phyloP scores from a whole-genome alignment of 495 filamentous ascomycete genomes.

The Penicillium ucsense region DNA sequence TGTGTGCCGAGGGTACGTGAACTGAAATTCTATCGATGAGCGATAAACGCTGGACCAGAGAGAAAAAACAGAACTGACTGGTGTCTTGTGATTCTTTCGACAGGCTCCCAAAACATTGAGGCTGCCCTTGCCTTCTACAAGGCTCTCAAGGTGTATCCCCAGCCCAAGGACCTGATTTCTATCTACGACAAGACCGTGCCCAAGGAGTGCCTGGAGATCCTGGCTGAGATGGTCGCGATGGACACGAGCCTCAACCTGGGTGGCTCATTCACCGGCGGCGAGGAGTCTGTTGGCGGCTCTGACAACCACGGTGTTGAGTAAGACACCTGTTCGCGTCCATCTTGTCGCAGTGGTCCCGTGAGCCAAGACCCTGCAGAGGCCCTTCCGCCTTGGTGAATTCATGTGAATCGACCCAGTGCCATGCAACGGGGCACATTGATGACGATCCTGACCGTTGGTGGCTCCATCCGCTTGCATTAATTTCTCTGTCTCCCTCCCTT shows the following conservation, averaged over 20 bases:
- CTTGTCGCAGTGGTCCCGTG: too few relatives aligned
- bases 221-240: slow-evolving; percentile 95
- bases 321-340: neutral
- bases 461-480: neutral
- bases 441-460: too few relatives aligned
- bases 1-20: slow-evolving; percentile 58
- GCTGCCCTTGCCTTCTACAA: slow-evolving; percentile 94
- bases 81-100: neutral
- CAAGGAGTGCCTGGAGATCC: slow-evolving; percentile 87
- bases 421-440: too few relatives aligned
- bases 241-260: slow-evolving; percentile 64
- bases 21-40: neutral
- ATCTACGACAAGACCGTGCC: slow-evolving; percentile 98
- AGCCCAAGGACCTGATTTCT: slow-evolving; percentile 79
- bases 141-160: slow-evolving; percentile 95
- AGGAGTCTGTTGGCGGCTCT: slow-evolving; percentile 16
- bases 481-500: slow-evolving; percentile 4
- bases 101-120: slow-evolving; percentile 66
- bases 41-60: neutral
- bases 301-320: slow-evolving; percentile 36
- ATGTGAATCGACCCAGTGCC: too few relatives aligned
- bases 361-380: too few relatives aligned
- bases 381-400: too few relatives aligned
- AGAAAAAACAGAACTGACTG: neutral
- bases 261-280: slow-evolving; percentile 32